A percentile compares a stretch with the other conserved stretches of the same genome.
These are phyloP conservation scores for Wickerhamiella kurtzmanii DNA, from an alignment of 805 yeast species.

Conservation along the genomic window DNA sequence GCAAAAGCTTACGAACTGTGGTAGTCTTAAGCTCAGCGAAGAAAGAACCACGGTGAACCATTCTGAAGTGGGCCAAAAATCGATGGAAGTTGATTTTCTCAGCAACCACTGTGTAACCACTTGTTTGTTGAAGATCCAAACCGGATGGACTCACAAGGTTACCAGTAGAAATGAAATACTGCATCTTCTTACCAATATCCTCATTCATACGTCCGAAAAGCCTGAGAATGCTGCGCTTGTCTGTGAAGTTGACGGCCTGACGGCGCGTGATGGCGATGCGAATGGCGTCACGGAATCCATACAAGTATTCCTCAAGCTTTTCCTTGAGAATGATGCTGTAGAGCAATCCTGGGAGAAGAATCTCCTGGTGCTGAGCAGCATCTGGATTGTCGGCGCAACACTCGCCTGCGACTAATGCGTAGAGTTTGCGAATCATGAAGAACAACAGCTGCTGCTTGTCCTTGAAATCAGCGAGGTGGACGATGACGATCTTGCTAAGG, in stretches of 20 bases:
- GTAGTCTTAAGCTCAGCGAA: slow-evolving; percentile 96
- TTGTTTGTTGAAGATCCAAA: slow-evolving; percentile 91
- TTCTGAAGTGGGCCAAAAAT: slow-evolving; percentile 94
- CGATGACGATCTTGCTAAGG: slow-evolving; percentile 69
- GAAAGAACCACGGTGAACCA: slow-evolving; percentile 99
- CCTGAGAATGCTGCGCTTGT: slow-evolving; percentile 67
- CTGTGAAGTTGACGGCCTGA: slow-evolving; percentile 63
- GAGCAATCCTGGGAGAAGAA: slow-evolving; percentile 85
- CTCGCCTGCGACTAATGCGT: slow-evolving; percentile 91
- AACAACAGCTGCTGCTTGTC: slow-evolving; percentile 81
- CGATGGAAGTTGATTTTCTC: slow-evolving; percentile 96
- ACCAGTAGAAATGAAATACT: slow-evolving; percentile 92
- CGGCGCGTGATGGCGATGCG: slow-evolving; percentile 72
- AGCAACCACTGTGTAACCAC: slow-evolving; percentile 97
- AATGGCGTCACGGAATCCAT: slow-evolving; percentile 56
- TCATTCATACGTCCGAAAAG: slow-evolving; percentile 72
- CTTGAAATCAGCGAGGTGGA: slow-evolving; percentile 53
- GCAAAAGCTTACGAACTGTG: slow-evolving; percentile 86
- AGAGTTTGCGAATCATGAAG: slow-evolving; percentile 91
- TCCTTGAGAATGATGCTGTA: slow-evolving; percentile 96
- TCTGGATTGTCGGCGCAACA: slow-evolving; percentile 97
- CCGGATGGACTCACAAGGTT: slow-evolving; percentile 95
- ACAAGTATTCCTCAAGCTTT: slow-evolving; percentile 85
- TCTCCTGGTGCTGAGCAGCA: slow-evolving; percentile 98
- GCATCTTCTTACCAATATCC: slow-evolving; percentile 87